These are phyloP conservation scores for Peterozyma toletana DNA, from an alignment of 805 yeast species.

Conservation along the genomic window DNA sequence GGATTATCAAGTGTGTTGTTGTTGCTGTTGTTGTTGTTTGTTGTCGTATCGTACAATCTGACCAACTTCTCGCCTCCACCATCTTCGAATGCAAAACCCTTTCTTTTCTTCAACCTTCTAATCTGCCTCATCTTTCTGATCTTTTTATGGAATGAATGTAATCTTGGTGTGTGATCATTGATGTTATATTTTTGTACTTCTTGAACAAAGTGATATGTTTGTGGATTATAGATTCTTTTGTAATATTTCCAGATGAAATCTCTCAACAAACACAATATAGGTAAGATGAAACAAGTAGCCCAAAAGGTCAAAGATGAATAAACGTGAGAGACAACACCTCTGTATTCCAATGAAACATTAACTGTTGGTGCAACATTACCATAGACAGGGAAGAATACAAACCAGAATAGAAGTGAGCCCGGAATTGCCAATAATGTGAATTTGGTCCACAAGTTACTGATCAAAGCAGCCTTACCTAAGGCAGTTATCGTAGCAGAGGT, in stretches of 20 bases:
- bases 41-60: conserved; percentile 92
- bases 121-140: conserved; percentile 97
- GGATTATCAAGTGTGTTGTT: too few relatives aligned
- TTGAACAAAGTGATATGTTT: conserved; percentile 90
- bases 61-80: conserved; percentile 90
- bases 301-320: conserved; percentile 79
- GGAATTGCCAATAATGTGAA: conserved; percentile 90
- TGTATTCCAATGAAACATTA: conserved; percentile 75
- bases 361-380: conserved; percentile 78
- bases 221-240: conserved; percentile 87
- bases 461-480: conserved; percentile 89
- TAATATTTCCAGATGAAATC: conserved; percentile 94
- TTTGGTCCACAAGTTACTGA: conserved; percentile 92
- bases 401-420: conserved; percentile 83
- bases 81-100: conserved; percentile 97
- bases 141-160: conserved; percentile 95
- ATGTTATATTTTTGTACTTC: conserved; percentile 94
- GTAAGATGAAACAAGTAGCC: conserved; percentile 72
- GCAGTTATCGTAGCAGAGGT: conserved; percentile 86
- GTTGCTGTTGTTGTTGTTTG: background rate
- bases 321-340: conserved; percentile 69
- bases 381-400: conserved; percentile 80
- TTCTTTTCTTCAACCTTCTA: conserved; percentile 94
- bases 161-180: conserved; percentile 90
- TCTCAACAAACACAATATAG: conserved; percentile 71